Evolutionary conservation across 306 rosid genomes (phyloP).

Genomic region (Calophaca sinica): DNA sequence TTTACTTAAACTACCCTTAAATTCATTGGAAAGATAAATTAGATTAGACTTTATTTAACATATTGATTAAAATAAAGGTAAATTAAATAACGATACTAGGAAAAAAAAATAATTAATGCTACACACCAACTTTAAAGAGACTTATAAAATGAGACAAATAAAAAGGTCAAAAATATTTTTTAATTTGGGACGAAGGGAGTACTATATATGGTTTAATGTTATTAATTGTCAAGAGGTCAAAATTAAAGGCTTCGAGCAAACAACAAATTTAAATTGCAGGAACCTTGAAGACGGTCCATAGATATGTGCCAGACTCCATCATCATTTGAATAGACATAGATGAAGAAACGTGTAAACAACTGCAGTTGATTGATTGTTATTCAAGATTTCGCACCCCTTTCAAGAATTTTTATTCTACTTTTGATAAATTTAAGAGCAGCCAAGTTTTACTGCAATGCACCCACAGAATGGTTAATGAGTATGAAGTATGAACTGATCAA

Average conservation of each 20-base stretch:
- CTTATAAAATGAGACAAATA: too few relatives aligned
- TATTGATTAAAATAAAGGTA: too few relatives aligned
- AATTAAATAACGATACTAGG: too few relatives aligned
- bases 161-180: too few relatives aligned
- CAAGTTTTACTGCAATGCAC: not conserved
- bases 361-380: not conserved
- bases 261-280: not conserved
- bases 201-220: not conserved
- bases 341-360: not conserved
- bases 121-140: too few relatives aligned
- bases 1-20: too few relatives aligned
- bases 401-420: not conserved
- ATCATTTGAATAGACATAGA: not conserved
- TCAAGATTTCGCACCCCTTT: not conserved
- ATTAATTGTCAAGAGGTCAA: constrained; percentile 34
- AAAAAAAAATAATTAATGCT: too few relatives aligned
- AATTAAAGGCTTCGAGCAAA: not conserved
- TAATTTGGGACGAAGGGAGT: too few relatives aligned
- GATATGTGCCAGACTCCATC: too few relatives aligned
- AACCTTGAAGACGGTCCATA: not conserved
- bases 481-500: not conserved
- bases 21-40: too few relatives aligned
- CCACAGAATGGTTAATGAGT: not conserved
- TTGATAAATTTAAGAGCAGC: not conserved
- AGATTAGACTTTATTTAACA: too few relatives aligned